phyloP scores from a whole-genome alignment of 2,329 filamentous ascomycete species.

The Endocalyx cinctus region DNA sequence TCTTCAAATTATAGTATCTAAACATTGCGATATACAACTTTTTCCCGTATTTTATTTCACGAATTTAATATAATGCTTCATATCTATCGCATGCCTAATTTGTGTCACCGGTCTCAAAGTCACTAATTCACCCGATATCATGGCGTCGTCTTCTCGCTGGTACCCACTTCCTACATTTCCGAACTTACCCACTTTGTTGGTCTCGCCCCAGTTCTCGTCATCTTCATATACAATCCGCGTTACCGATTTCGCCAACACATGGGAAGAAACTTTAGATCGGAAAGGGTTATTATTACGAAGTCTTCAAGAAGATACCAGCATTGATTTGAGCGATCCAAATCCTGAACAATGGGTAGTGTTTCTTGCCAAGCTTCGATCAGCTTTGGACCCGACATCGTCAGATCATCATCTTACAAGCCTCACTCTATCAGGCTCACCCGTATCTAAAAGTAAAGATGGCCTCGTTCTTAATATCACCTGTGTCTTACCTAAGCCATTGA shows the following conservation, averaged over 20 bases:
- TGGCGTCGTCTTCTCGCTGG: no score
- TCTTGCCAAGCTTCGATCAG: conserved; percentile 55
- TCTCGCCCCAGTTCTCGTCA: conserved; percentile 52
- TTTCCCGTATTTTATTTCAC: no score
- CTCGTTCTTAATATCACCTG: conserved; percentile 54
- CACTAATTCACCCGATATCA: no score
- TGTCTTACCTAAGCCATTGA: conserved; percentile 57
- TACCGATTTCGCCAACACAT: conserved; percentile 70
- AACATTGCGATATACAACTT: no score
- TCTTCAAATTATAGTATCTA: no score
- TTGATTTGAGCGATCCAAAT: conserved; percentile 65
- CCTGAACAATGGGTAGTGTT: conserved; percentile 63
- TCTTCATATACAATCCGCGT: conserved; percentile 61
- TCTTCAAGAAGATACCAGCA: conserved; percentile 59
- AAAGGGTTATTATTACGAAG: conserved; percentile 60
- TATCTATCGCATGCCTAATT: no score
- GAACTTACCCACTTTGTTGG: conserved; percentile 55
- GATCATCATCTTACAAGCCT: conserved; percentile 42
- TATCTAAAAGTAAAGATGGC: conserved; percentile 31
- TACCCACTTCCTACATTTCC: conserved; percentile 41
- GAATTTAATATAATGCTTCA: no score
- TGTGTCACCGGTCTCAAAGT: no score
- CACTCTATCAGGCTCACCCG: conserved; percentile 31
- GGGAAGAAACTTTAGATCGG: conserved; percentile 61
- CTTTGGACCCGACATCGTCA: conserved; percentile 42